A percentile compares a stretch with the other conserved stretches of the same genome.
Conservation (phyloP, 805 yeast species). For the Starmerella stigmatis region DNA sequence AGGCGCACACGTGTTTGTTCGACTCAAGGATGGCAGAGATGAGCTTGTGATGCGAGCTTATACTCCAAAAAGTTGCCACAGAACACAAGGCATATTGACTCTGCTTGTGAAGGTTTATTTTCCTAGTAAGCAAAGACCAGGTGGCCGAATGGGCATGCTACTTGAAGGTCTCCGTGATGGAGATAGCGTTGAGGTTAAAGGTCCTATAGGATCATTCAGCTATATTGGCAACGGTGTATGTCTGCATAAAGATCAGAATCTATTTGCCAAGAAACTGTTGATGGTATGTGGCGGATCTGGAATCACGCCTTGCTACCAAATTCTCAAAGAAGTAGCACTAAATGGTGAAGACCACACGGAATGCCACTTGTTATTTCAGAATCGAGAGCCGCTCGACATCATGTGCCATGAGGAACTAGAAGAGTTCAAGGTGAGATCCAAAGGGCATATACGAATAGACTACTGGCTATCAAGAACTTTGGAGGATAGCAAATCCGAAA, state of each 20-base stretch:
- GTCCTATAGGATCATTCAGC: constrained; percentile 30
- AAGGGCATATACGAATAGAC: constrained; percentile 31
- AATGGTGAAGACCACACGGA: constrained; percentile 39
- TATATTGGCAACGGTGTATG: constrained; percentile 22
- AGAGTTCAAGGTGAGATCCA: constrained; percentile 33
- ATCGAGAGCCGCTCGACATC: constrained; percentile 36
- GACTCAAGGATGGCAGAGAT: constrained; percentile 26
- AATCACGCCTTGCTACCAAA: constrained; percentile 47
- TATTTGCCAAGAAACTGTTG: constrained; percentile 31
- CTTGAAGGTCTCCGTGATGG: constrained; percentile 27
- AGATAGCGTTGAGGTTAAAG: constrained; percentile 27
- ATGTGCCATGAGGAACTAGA: constrained; percentile 41
- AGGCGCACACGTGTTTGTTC: constrained; percentile 30
- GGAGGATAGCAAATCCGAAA: constrained; percentile 4
- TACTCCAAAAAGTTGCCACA: constrained; percentile 30
- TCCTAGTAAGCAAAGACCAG: constrained; percentile 28
- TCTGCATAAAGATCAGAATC: constrained; percentile 2
- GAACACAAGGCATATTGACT: constrained; percentile 27
- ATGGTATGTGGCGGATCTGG: constrained; percentile 51
- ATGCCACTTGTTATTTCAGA: constrained; percentile 40
- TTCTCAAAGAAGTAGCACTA: constrained; percentile 38
- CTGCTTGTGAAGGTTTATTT: constrained; percentile 32
- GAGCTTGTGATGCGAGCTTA: constrained; percentile 31
- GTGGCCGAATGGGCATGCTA: constrained; percentile 30
- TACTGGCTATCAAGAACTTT: constrained; percentile 28